A percentile compares a stretch with the other conserved stretches of the same genome.
Evolutionary conservation across 1,284 basidiomycete genomes (phyloP).

Genomic region (Trametes versicolor): DNA sequence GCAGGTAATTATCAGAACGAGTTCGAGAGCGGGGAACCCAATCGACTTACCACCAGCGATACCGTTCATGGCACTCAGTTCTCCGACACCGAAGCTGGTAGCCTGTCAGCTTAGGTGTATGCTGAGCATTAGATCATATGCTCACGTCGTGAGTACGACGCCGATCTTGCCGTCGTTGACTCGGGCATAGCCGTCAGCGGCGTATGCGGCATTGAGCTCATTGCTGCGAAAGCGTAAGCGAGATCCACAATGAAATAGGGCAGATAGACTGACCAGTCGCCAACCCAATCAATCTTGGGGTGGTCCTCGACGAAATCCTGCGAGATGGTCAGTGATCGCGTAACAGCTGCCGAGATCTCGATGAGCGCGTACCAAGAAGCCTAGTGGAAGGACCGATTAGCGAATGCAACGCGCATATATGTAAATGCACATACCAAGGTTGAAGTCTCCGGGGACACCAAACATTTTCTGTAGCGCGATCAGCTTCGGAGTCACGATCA

Average conservation of each 20-base stretch:
- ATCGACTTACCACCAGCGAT: slow-evolving; percentile 68
- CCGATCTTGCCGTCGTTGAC: slow-evolving; percentile 80
- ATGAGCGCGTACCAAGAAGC: slow-evolving; percentile 61
- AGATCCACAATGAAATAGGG: background rate
- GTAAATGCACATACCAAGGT: slow-evolving; percentile 63
- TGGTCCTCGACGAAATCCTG: slow-evolving; percentile 90
- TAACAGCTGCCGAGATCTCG: background rate
- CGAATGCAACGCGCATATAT: background rate
- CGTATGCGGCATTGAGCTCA: slow-evolving; percentile 89
- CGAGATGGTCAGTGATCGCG: background rate
- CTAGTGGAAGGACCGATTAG: slow-evolving; percentile 31
- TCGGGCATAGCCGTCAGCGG: slow-evolving; percentile 95
- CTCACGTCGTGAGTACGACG: slow-evolving; percentile 79
- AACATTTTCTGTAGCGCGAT: slow-evolving; percentile 69
- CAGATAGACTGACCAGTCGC: slow-evolving; percentile 72
- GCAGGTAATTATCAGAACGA: background rate
- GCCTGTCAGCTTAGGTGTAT: slow-evolving; percentile 15
- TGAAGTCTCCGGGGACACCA: slow-evolving; percentile 94
- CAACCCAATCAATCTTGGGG: slow-evolving; percentile 85
- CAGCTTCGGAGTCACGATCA: background rate
- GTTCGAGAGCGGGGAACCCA: background rate
- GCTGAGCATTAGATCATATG: background rate
- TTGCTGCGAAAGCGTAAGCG: slow-evolving; percentile 58
- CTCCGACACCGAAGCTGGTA: slow-evolving; percentile 90
- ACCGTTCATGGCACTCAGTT: slow-evolving; percentile 85